Evolutionary conservation across 2,329 filamentous ascomycete genomes (phyloP).

Genomic region (Nemania serpens): DNA sequence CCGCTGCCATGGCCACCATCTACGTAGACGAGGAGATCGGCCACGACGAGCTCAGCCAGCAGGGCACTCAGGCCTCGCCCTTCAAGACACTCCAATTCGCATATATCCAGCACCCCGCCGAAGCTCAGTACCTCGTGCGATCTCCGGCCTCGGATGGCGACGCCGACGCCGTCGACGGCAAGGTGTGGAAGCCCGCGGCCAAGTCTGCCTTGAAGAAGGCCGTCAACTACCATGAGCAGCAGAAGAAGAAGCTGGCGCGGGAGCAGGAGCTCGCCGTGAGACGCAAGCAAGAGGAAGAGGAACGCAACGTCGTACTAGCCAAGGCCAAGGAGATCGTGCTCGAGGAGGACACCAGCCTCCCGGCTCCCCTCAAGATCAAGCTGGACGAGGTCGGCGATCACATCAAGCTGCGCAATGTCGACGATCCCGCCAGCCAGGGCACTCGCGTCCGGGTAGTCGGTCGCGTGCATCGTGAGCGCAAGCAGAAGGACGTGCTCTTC

Average conservation of each 20-base stretch:
- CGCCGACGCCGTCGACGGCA: constrained; percentile 15
- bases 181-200: constrained; percentile 20
- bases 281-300: constrained; percentile 23
- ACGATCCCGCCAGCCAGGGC: constrained; percentile 16
- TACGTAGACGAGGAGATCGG: constrained; percentile 27
- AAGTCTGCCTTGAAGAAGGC: constrained; percentile 25
- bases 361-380: constrained; percentile 21
- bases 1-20: constrained; percentile 27
- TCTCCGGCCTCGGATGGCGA: constrained; percentile 2
- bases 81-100: constrained; percentile 30
- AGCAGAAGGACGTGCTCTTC: constrained; percentile 24
- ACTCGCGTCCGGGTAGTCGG: constrained; percentile 23
- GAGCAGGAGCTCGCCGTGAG: constrained; percentile 24
- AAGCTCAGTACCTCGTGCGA: constrained; percentile 26
- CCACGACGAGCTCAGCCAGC: constrained; percentile 21
- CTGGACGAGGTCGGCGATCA: constrained; percentile 22
- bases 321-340: constrained; percentile 26
- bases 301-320: constrained; percentile 22
- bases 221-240: constrained; percentile 23
- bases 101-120: constrained; percentile 24
- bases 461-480: constrained; percentile 23
- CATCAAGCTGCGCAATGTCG: constrained; percentile 19
- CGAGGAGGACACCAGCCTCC: constrained; percentile 20
- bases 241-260: constrained; percentile 24
- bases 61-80: constrained; percentile 19